Conservation (phyloP, 192 early-diverging fungal genomes). For the Dissophora globulifera region DNA sequence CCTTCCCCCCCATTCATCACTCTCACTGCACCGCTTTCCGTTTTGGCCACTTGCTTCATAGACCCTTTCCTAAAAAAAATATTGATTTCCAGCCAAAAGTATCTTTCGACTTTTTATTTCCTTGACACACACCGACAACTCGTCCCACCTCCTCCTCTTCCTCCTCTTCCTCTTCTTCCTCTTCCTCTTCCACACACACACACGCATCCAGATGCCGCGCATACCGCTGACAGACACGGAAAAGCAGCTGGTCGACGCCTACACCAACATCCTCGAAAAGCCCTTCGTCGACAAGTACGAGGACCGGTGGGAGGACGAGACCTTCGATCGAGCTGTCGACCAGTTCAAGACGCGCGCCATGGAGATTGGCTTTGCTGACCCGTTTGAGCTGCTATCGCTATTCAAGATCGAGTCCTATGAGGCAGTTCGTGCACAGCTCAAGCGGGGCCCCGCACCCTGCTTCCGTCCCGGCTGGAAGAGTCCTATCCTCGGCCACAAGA, state of each 20-base stretch:
- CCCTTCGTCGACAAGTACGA: conserved; percentile 53
- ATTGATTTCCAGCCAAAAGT: no score
- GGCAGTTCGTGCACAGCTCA: conserved; percentile 35
- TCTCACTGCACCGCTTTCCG: no score
- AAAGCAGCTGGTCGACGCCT: conserved; percentile 44
- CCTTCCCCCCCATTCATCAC: no score
- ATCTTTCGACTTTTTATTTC: no score
- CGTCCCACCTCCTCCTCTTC: neutral
- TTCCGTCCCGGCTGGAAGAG: conserved; percentile 48
- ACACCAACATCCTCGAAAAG: conserved; percentile 44
- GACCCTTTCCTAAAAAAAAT: no score
- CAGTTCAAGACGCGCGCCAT: conserved; percentile 51
- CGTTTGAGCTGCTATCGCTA: conserved; percentile 36
- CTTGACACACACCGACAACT: no score
- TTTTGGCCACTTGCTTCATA: no score
- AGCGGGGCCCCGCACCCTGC: conserved; percentile 31
- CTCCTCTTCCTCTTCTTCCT: neutral
- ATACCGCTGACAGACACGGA: conserved; percentile 45
- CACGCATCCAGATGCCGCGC: conserved; percentile 10
- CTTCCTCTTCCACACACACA: neutral
- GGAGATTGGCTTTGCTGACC: conserved; percentile 50
- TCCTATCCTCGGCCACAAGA: conserved; percentile 23
- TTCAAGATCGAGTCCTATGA: conserved; percentile 52
- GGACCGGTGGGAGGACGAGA: conserved; percentile 48
- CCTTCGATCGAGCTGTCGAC: conserved; percentile 50